Evolutionary conservation across 139 green algal genomes (phyloP).

Genomic region (Zygnema cylindricum): DNA sequence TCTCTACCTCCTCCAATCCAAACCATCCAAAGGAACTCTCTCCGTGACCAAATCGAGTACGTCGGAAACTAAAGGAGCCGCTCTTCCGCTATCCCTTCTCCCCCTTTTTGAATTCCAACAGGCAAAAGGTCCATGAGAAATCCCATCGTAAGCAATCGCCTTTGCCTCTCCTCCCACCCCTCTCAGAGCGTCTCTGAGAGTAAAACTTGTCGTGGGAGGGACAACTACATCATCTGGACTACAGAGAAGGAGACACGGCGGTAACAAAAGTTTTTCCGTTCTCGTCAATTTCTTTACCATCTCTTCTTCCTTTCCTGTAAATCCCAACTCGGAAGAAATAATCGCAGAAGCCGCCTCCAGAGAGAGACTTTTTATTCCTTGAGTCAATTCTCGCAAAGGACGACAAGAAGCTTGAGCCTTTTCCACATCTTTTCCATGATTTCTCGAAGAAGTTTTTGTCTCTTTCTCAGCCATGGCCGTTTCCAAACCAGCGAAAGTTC

Average conservation of each 20-base stretch:
- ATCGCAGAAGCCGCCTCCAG: background rate
- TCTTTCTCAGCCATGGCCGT: background rate
- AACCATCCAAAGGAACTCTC: background rate
- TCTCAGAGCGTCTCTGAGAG: slow-evolving; percentile 15
- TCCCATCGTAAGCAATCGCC: slow-evolving; percentile 1
- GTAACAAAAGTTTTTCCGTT: background rate
- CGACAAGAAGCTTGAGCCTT: background rate
- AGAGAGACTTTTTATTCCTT: background rate
- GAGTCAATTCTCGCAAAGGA: background rate
- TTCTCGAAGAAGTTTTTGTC: no score
- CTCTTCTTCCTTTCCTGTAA: background rate
- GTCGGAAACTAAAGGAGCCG: background rate
- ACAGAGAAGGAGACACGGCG: slow-evolving; percentile 36
- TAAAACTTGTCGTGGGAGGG: slow-evolving; percentile 14
- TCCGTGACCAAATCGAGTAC: slow-evolving; percentile 27
- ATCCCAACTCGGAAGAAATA: background rate
- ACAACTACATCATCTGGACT: slow-evolving; percentile 34
- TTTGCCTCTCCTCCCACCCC: slow-evolving; percentile 10
- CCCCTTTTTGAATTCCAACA: background rate
- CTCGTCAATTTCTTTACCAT: background rate
- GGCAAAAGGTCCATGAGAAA: slow-evolving; percentile 23
- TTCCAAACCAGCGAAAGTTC: background rate
- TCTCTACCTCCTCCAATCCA: background rate
- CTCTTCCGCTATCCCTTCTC: background rate
- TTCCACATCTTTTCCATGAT: background rate